phyloP scores from a whole-genome alignment of 2,329 filamentous ascomycete genomes.

The Trematosphaeria pertusa region DNA sequence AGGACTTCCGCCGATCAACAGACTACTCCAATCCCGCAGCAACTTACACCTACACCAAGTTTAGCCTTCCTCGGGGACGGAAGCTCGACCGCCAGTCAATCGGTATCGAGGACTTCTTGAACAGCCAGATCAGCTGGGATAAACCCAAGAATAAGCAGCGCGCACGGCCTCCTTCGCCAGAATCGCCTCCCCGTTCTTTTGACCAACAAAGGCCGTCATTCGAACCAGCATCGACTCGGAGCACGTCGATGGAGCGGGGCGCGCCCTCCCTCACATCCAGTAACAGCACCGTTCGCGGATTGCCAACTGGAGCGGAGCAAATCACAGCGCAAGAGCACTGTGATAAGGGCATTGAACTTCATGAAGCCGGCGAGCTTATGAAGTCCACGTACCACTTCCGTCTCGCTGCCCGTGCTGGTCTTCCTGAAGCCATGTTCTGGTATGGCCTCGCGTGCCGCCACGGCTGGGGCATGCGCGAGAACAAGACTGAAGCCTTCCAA shows the following conservation, averaged over 20 bases:
- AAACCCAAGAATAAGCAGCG: constrained; percentile 40
- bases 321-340: constrained; percentile 88
- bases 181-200: constrained; percentile 48
- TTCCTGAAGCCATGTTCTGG: constrained; percentile 93
- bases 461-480: constrained; percentile 96
- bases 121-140: constrained; percentile 68
- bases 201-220: constrained; percentile 32
- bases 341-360: constrained; percentile 85
- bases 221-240: constrained; percentile 14
- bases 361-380: constrained; percentile 84
- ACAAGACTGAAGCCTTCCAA: constrained; percentile 85
- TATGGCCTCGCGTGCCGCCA: constrained; percentile 95
- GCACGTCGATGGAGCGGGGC: constrained; percentile 29
- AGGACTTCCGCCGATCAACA: constrained; percentile 66
- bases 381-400: constrained; percentile 97
- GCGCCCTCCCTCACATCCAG: constrained; percentile 50
- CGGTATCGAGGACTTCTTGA: constrained; percentile 48
- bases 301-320: constrained; percentile 59
- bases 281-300: constrained; percentile 56
- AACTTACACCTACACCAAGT: constrained; percentile 88
- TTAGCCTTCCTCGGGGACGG: constrained; percentile 82
- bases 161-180: constrained; percentile 46
- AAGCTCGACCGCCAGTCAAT: constrained; percentile 68
- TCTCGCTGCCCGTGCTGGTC: constrained; percentile 81
- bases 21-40: constrained; percentile 63